Base-by-base conservation (phyloP, 2,329 filamentous ascomycete genomes). In the Clonostachys sp. region DNA sequence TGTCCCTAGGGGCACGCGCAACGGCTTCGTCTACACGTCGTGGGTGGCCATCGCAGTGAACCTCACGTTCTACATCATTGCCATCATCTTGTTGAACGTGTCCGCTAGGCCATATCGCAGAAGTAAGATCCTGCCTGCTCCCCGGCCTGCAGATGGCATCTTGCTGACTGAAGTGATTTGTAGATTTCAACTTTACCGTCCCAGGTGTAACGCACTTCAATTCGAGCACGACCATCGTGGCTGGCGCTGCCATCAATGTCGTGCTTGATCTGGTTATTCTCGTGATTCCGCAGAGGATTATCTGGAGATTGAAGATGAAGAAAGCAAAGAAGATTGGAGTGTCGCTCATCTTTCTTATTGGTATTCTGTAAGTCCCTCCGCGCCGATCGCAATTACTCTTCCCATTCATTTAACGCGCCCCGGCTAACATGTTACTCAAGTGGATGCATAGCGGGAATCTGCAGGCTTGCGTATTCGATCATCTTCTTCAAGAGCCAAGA, bases 261-360 rank as follows among this genome's bases (percentile, higher is more conserved):
- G 45, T 63, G 24, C 62, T 61, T 7, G 65, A 70, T 48, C 50
- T 68, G 10, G 53, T 63, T 34, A 65, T 70, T 38, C 53, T 68
- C 38, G 45, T 61, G 10, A 50, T 70, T 44, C 65, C 67, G 16
- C 54, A 70, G 8, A 56, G 58, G 33, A 64, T 58, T n/a, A 56
- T 70, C 9, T 61, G 61, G 53, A 53, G 55, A n/a, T 55, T 69
- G 36, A 61, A 68, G 43, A 60, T 52, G 50, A 40, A 47, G 14
- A 48, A 35, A 35, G 50, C 48, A n/a, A 48, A 62, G 41, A 65
- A 60, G 48, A 41, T 60, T 41, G 59, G 51, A 16, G 50, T 61
- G 10, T 56, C 50, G 7, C 41, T 53, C 6, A 55, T 54, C 36
- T 58, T 57, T 14, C 49, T 50, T 7, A 50, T 58, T 6, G 54